Conservation (phyloP, 441 rosid species). For the Gossypium schwendimanii region DNA sequence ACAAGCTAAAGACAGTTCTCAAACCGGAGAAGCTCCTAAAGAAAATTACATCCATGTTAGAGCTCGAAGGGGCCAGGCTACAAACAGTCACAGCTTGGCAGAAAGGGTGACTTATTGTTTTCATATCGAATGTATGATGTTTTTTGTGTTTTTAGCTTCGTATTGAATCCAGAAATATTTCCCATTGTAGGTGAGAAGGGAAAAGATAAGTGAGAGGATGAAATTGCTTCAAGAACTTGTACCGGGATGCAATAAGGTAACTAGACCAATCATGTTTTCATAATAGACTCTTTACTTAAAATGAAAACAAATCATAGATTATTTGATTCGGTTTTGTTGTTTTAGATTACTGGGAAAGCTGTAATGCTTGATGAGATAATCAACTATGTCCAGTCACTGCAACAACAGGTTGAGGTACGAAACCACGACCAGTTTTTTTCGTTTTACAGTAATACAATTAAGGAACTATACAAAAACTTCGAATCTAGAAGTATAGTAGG, state of each 20-base stretch:
- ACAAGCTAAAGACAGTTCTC: slow-evolving; percentile 55
- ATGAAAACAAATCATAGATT: not conserved
- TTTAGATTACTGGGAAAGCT: slow-evolving; percentile 82
- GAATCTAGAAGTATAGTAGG: not conserved
- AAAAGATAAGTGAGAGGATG: slow-evolving; percentile 73
- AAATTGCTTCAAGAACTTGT: slow-evolving; percentile 75
- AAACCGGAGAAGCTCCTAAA: slow-evolving; percentile 60
- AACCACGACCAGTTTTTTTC: not conserved
- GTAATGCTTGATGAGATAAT: slow-evolving; percentile 82
- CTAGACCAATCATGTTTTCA: not conserved
- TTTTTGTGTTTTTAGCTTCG: slow-evolving; percentile 1
- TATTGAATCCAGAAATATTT: slow-evolving; percentile 14
- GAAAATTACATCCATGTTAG: slow-evolving; percentile 82
- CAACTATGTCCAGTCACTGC: slow-evolving; percentile 73
- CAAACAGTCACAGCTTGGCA: slow-evolving; percentile 93
- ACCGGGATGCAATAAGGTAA: slow-evolving; percentile 71
- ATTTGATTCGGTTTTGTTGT: slow-evolving; percentile 17
- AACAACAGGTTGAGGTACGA: slow-evolving; percentile 70
- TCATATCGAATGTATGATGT: not conserved
- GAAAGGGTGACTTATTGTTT: slow-evolving; percentile 56
- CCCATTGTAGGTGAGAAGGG: slow-evolving; percentile 55
- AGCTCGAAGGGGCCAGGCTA: slow-evolving; percentile 91
- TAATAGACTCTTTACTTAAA: not conserved
- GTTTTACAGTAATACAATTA: not conserved
- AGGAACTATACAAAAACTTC: not conserved